Evolutionary conservation across 139 green algal genomes (phyloP).

Genomic region (Closterium sp.): DNA sequence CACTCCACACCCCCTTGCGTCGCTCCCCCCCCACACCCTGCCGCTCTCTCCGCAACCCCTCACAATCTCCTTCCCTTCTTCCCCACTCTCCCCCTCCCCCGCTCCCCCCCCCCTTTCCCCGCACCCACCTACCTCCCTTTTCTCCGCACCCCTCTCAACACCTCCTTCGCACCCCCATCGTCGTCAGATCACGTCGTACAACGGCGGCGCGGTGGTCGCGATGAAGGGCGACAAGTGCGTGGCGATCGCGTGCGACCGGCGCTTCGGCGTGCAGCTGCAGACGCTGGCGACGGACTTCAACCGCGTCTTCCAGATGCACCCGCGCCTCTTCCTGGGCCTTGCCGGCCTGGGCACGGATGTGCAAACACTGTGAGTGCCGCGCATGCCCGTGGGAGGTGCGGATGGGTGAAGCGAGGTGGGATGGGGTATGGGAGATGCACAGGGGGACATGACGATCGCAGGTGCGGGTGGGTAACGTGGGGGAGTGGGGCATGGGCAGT

Average conservation of each 20-base stretch:
- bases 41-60: no score
- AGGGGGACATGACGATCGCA: no score
- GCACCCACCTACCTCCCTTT: neutral
- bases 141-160: neutral
- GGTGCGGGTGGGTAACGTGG: no score
- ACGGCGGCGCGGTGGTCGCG: constrained; percentile 54
- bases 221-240: constrained; percentile 93
- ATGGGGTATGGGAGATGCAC: no score
- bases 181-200: constrained; percentile 41
- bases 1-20: no score
- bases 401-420: no score
- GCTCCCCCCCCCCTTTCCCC: neutral
- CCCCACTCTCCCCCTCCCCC: no score
- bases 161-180: neutral
- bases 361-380: constrained; percentile 77
- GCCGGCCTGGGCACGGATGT: constrained; percentile 87
- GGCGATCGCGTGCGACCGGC: constrained; percentile 92
- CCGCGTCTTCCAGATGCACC: constrained; percentile 92
- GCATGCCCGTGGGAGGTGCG: no score
- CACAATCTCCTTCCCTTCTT: no score
- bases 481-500: no score
- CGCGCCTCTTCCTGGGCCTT: constrained; percentile 90
- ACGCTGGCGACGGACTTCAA: constrained; percentile 93
- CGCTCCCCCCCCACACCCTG: neutral
- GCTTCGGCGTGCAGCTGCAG: constrained; percentile 94